Percentiles rank a stretch among this genome's conserved stretches.
These are phyloP conservation scores for Colletotrichum tropicicola DNA, from an alignment of 2,329 filamentous ascomycete species.

Conservation along the genomic window DNA sequence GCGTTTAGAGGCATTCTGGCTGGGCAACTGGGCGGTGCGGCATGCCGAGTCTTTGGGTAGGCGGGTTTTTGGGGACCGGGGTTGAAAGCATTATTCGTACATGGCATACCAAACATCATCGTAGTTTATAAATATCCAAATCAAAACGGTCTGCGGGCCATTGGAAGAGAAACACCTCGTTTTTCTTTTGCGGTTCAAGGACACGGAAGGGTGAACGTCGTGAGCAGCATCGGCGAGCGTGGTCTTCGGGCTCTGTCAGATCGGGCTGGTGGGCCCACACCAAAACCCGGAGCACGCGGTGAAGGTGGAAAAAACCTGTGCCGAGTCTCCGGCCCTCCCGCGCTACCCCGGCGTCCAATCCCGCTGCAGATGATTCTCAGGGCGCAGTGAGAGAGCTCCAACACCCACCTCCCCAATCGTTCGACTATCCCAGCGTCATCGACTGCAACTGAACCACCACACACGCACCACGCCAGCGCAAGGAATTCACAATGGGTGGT, in stretches of 20 bases:
- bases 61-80: slow-evolving; percentile 15
- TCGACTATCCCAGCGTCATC: slow-evolving; percentile 17
- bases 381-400: slow-evolving; percentile 4
- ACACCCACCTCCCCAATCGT: slow-evolving; percentile 1
- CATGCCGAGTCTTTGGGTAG: slow-evolving; percentile 13
- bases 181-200: neutral
- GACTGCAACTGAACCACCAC: no score
- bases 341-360: slow-evolving; percentile 11
- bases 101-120: slow-evolving; percentile 21
- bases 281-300: slow-evolving; percentile 6
- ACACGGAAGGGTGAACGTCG: neutral
- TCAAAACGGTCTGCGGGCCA: neutral
- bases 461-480: neutral
- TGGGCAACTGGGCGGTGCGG: slow-evolving; percentile 20
- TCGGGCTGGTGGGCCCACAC: slow-evolving; percentile 8
- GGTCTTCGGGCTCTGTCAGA: slow-evolving; percentile 18
- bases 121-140: slow-evolving; percentile 16
- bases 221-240: neutral
- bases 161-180: neutral
- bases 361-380: slow-evolving; percentile 21
- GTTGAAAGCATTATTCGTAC: slow-evolving; percentile 15
- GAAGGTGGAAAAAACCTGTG: slow-evolving; percentile 22
- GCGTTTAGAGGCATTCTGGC: slow-evolving; percentile 25
- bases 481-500: slow-evolving; percentile 68
- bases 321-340: slow-evolving; percentile 19